Base-by-base conservation (phyloP, 495 filamentous ascomycete genomes). In the Daldinia grandis region DNA sequence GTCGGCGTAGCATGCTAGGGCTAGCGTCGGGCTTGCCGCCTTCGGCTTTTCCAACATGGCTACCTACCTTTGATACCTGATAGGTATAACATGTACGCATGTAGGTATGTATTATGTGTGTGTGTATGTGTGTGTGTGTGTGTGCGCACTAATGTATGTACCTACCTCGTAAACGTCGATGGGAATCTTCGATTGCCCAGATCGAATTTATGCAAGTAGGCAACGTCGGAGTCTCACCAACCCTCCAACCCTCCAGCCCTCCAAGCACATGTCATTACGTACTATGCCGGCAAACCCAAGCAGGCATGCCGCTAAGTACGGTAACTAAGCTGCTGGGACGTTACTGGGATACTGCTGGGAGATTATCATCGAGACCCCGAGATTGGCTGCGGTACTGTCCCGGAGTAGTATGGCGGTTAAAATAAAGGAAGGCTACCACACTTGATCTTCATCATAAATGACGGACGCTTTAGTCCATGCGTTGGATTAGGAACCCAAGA, bases 21-120 rank as follows among this genome's bases (percentile, higher is more conserved):
- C 35, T 68, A 68, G 38, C 12, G 25, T 58, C 27, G 67, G 67
- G 14, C 68, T 65, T 65, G 62, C 68, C 61, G 68, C 56, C 44
- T 28, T 58, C 17, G 42, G 17, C 8, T 47, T 24, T 19, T 47
- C 0, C 6, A 19, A 44, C 17, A 19, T 44, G 40, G 15, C n/a
- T 47, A 47, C 15, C n/a, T 47, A n/a, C 40, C n/a, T 44, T 44
- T 27, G 21, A 9, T 50, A 50, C n/a, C n/a, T n/a, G n/a, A n/a
- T n/a, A n/a, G n/a, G n/a, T n/a, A n/a, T n/a, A n/a, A n/a, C n/a
- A n/a, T 0, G 4, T 50, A 50, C 47, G 19, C 25, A 50, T 1
- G n/a, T 27, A 50, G 19, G 5, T 51, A 51, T 10, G 49, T 51
- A n/a, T n/a, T n/a, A n/a, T n/a, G n/a, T n/a, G n/a, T n/a, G n/a